Base-by-base conservation (phyloP, 352 stramenopile species). In the Saprolegnia diclina region DNA sequence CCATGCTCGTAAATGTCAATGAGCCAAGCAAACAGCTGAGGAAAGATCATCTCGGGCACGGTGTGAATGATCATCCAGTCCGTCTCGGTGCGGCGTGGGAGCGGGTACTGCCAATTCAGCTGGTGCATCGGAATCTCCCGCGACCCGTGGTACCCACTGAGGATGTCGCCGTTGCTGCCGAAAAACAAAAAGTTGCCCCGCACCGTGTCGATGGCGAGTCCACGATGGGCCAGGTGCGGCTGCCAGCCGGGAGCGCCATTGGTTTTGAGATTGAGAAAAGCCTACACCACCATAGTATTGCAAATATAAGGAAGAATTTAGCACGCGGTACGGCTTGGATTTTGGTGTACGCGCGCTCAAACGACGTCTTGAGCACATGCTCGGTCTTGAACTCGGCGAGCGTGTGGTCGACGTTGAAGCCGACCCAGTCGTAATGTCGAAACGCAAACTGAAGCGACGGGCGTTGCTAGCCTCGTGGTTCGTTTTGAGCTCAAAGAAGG, bases 321-420 rank as follows among this genome's bases (percentile, higher is more conserved):
- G 21, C 19, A 53, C 19, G 42, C 22, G 4, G 18, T 53, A 68
- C 62, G 52, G 82, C 72, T 59, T 82, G 77, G 6, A 86, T 70
- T 24, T 86, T 71, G 26, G 77, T 82, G 6, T 56, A 71, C 11
- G 79, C 79, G 67, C 74, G 73, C 14, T 71, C 63, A 44, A 86
- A 86, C 37, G 75, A 82, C 10, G 62, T 66, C 56, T 77, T 76
- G 40, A 86, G 74, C 44, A 83, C 46, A 48, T 76, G 74, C 10
- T 78, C 77, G 16, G 83, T 40, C 19, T 76, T 75, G 72, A 81
- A 83, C 65, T 86, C 77, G 21, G 79, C 77, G 1, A 83, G 72
- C 4, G 77, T 83, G 66, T 86, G 79, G 67, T 86, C 79, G 0
- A 86, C 77, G 42, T 86, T 75, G 50, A 86, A 86, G 16, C 79